Evolutionary conservation across 495 filamentous ascomycete species (phyloP).

Genomic region (Talaromyces thailandensis): DNA sequence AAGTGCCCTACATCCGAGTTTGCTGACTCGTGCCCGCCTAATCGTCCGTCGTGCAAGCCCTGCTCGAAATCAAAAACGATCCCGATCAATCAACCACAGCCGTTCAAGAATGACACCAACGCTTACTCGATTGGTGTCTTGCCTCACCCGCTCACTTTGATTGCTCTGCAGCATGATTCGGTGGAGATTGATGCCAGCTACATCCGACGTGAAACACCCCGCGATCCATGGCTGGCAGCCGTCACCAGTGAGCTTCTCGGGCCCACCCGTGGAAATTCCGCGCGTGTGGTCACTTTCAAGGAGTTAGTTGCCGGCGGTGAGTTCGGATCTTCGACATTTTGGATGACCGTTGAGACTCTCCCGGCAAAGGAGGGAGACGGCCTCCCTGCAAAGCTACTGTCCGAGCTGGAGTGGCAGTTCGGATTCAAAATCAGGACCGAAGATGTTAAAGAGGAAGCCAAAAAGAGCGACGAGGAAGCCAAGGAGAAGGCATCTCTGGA

Average conservation of each 20-base stretch:
- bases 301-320: constrained; percentile 64
- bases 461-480: constrained; percentile 41
- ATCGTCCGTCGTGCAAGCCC: constrained; percentile 59
- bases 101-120: constrained; percentile 50
- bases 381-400: constrained; percentile 32
- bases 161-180: constrained; percentile 46
- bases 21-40: constrained; percentile 78
- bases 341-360: constrained; percentile 68
- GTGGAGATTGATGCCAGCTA: constrained; percentile 52
- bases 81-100: constrained; percentile 46
- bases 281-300: constrained; percentile 68
- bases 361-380: constrained; percentile 31
- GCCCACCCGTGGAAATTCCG: constrained; percentile 45
- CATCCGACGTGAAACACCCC: constrained; percentile 65
- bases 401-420: constrained; percentile 78
- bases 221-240: constrained; percentile 70
- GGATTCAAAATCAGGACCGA: constrained; percentile 65
- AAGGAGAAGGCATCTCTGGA: constrained; percentile 23
- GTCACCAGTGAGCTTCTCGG: constrained; percentile 65
- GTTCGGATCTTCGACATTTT: constrained; percentile 53
- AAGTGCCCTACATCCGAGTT: constrained; percentile 63
- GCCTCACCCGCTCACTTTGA: constrained; percentile 82
- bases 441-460: constrained; percentile 25
- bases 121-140: constrained; percentile 78
- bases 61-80: constrained; percentile 50